Base-by-base conservation (phyloP, 1,284 basidiomycete genomes). In the Ustilago xerochloae region DNA sequence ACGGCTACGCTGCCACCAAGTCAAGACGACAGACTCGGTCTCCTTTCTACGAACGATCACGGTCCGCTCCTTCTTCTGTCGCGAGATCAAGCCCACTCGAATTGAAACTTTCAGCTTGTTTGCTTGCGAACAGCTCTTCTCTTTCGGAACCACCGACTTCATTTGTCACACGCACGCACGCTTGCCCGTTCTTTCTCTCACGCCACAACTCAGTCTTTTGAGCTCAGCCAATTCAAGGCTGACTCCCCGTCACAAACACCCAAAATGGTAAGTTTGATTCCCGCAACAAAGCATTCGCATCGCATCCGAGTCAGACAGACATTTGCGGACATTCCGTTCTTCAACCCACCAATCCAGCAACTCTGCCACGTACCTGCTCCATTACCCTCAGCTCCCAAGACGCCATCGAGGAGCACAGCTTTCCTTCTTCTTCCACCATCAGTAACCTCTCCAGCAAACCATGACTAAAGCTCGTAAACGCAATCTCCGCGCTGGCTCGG, bases 381-480 rank as follows among this genome's bases (percentile, higher is more conserved):
- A 12, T 29, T 33, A 22, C 7, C 35, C 7, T 18, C 38, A 36
- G 15, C 13, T 10, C n/a, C 20, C 36, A 7, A 7, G 36, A n/a
- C 16, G 7, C 36, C 36, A 39, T 35, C 33, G 33, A 8, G 33
- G 9, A 35, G 33, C 33, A 35, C 33, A 35, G 9, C 20, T 39
- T n/a, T n/a, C n/a, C n/a, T n/a, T n/a, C n/a, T n/a, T n/a, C n/a
- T n/a, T 26, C 43, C 20, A 28, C 24, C 43, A 46, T 46, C 22
- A 26, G 30, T 10, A 30, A 29, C 46, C 35, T 13, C 36, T 13
- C 24, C 35, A 30, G 7, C 15, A 38, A n/a, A 47, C 3, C 20
- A 69, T 69, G 66, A 60, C 66, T 30, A 69, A 63, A 46, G 57
- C 51, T 33, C 60, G 60, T 43, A 56, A 57, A 47, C 66, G 66